Base-by-base conservation (phyloP, 2,329 filamentous ascomycete genomes). In the Trichoderma oligosporum region DNA sequence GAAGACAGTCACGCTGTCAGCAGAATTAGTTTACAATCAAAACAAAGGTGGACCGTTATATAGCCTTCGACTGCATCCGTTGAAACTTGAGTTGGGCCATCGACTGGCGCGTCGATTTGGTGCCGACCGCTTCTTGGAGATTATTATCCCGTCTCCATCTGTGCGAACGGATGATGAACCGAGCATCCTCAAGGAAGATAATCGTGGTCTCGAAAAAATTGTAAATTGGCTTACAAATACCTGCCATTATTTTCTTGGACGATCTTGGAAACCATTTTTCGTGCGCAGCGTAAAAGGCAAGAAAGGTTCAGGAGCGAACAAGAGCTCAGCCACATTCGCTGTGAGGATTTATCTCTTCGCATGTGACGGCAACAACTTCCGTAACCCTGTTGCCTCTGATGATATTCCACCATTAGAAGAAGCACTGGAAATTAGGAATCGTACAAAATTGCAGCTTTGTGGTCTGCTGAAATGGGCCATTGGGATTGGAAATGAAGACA, bases 101-200 rank as follows among this genome's bases (percentile, higher is more conserved):
- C 78, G 83, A 1, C 66, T 86, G 0, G 70, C 71, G 18, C 76
- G 83, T 11, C 77, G 77, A 4, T 84, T 84, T 61, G 82, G 83
- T 0, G 68, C 76, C 0, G 82, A 86, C 61, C 75, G 83, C 0
- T 85, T 85, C 44, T 60, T 86, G 1, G 81, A 85, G 53, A 57
- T 86, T 0, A 65, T 76, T 4, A 71, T 85, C 4, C 82, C 83
- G 0, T 73, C 73, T 0, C 71, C 76, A 0, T 57, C 54, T 36
- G 68, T 64, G 1, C 67, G 66, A 8, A 2, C 22, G 0, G 68
- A 63, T 2, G 62, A 68, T 2, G 63, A 66, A 0, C 68, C 71
- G 0, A 48, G 60, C 0, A 47, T 68, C 0, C 57, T 74, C 2
- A 70, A 67, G 14, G 63, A 74, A 2, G 67, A 68, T 3, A 67